phyloP scores from a whole-genome alignment of 768 basidiomycete genomes.

The Floccularia luteovirens region DNA sequence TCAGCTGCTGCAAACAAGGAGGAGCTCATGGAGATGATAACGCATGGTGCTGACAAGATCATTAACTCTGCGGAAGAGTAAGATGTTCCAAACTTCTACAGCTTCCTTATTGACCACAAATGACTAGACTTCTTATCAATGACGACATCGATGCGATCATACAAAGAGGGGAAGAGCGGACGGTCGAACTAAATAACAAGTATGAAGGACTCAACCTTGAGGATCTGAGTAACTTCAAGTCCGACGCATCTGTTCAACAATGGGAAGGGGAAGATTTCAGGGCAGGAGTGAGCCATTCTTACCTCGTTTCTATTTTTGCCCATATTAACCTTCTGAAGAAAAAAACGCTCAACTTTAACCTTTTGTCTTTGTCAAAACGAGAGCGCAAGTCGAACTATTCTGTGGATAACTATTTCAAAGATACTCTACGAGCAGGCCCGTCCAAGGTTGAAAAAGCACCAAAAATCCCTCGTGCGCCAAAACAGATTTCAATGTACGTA shows the following conservation, averaged over 20 bases:
- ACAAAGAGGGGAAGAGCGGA: conserved; percentile 83
- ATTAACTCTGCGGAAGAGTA: conserved; percentile 76
- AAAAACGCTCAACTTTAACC: conserved; percentile 65
- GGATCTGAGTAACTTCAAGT: conserved; percentile 95
- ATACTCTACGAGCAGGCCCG: conserved; percentile 74
- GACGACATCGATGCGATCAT: conserved; percentile 96
- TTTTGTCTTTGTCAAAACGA: conserved; percentile 85
- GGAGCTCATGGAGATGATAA: conserved; percentile 96
- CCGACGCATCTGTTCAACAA: conserved; percentile 83
- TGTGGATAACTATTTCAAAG: conserved; percentile 93
- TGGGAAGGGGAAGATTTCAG: conserved; percentile 97
- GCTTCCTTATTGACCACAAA: neutral
- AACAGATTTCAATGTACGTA: conserved; percentile 76
- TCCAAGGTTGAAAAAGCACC: conserved; percentile 76
- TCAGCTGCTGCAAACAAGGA: conserved; percentile 90
- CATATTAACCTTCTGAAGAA: conserved; percentile 7
- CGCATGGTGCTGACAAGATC: conserved; percentile 95
- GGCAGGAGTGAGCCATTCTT: conserved; percentile 44
- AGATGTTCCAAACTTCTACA: conserved; percentile 14
- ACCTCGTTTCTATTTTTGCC: neutral
- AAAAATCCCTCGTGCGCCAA: conserved; percentile 79
- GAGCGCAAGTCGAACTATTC: conserved; percentile 94
- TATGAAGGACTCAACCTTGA: conserved; percentile 92
- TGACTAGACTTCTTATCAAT: conserved; percentile 66
- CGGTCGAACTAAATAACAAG: conserved; percentile 80